Conservation (phyloP, 1,284 basidiomycete genomes). For the Ustilago loliicola region DNA sequence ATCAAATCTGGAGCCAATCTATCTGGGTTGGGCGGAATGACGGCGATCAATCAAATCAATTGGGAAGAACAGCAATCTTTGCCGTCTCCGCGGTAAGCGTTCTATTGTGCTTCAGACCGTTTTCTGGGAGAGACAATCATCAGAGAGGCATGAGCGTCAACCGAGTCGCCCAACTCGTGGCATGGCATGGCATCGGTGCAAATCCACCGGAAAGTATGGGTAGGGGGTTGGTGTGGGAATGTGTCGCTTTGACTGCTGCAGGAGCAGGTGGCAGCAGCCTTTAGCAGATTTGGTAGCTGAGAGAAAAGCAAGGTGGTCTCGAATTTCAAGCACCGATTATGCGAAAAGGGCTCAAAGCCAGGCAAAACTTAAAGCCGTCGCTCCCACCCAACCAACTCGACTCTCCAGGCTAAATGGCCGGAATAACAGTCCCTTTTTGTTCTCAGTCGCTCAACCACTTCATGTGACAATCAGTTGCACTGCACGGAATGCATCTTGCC, state of each 20-base stretch:
- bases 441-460: not conserved
- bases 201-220: not conserved
- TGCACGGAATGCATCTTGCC: not conserved
- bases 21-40: slow-evolving; percentile 16
- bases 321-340: slow-evolving; percentile 37
- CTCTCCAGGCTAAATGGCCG: not conserved
- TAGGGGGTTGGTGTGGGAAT: not conserved
- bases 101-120: not conserved
- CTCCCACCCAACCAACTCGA: not conserved
- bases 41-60: slow-evolving; percentile 16
- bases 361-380: slow-evolving; percentile 18
- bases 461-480: not conserved
- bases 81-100: not conserved
- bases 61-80: not conserved
- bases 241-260: slow-evolving; percentile 14
- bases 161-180: not conserved
- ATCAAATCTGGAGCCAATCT: not conserved
- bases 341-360: slow-evolving; percentile 23
- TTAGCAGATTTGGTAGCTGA: not conserved
- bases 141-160: not conserved
- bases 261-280: not conserved
- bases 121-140: not conserved
- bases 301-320: slow-evolving; percentile 2
- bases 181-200: not conserved
- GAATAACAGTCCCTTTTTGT: not conserved